Conservation (phyloP, 2,329 filamentous ascomycete genomes). For the Paracoccidioides lutzii region DNA sequence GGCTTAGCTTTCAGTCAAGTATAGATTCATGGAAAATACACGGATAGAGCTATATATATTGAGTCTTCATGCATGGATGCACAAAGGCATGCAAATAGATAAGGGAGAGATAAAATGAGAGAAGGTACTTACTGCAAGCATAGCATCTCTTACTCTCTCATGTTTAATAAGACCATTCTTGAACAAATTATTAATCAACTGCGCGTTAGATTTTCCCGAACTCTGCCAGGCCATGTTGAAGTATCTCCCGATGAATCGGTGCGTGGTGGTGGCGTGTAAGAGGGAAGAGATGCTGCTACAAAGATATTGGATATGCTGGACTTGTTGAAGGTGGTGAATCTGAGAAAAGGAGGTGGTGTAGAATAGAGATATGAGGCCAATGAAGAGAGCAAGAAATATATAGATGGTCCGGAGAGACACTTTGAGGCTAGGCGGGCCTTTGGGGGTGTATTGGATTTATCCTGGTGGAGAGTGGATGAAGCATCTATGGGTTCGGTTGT, state of each 20-base stretch:
- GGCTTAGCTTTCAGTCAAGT: neutral
- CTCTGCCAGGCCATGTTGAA: slow-evolving; percentile 78
- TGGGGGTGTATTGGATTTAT: neutral
- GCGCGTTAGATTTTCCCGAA: slow-evolving; percentile 59
- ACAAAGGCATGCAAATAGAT: neutral
- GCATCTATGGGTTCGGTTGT: neutral
- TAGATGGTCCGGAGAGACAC: neutral
- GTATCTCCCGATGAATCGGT: slow-evolving; percentile 3
- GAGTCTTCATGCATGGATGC: neutral
- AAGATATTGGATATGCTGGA: neutral
- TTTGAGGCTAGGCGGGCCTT: neutral
- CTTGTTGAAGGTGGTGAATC: neutral
- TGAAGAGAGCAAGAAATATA: neutral
- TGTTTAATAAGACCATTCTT: slow-evolving; percentile 60
- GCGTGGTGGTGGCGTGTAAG: neutral
- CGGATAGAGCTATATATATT: no score
- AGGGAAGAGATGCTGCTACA: neutral
- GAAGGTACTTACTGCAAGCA: slow-evolving; percentile 47
- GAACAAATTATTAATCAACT: slow-evolving; percentile 66
- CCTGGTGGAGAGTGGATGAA: neutral
- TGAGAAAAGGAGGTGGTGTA: neutral
- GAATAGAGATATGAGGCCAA: neutral
- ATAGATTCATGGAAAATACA: neutral
- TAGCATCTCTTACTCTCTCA: slow-evolving; percentile 61
- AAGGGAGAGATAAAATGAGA: neutral